Base-by-base conservation (phyloP, 139 green algal genomes). In the Chlorella ohadii region DNA sequence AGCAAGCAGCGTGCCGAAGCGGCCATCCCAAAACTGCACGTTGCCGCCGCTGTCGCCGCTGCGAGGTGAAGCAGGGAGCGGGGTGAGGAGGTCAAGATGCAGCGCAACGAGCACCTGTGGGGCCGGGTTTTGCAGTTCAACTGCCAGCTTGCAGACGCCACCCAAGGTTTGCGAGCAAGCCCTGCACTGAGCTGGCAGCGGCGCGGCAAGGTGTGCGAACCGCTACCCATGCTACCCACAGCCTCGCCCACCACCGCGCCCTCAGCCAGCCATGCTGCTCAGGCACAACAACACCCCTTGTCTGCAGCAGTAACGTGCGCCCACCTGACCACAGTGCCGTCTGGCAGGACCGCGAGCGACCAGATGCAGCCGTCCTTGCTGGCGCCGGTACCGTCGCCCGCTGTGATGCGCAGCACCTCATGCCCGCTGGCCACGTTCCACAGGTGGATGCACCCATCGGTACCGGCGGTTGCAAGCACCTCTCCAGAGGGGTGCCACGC, bases 21-120 rank as follows among this genome's bases (percentile, higher is more conserved):
- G 38, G 4, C 82, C 88, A 44, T 99, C 96, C 93, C 93, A 98
- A 65, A 98, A 94, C 81, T 93, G 89, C 67, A 96, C 92, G 11
- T 85, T 84, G 63, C 96, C 96, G 20, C 86, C 84, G 51, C 84
- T 91, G 88, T 98, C 96, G 16, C 94, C 96, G 33, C 59, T 77
- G 70, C 39, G 38, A 9, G 64, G 27, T 66, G 25, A 31, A 68
- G 11, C 28, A 39, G 28, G 33, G 31, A 33, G 13, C 12, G 31
- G 36, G 65, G 44, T 28, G 27, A 3, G n/a, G n/a, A 22, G 19
- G 63, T 15, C 15, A 11, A 16, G 28, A 28, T 36, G 63, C 1
- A 23, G 16, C 27, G 19, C 63, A 36, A 36, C 16, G 63, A 15
- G 17, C 7, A 51, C 44, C 44, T 51, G 44, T 68, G 3, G 33